phyloP scores from a whole-genome alignment of 2,329 filamentous ascomycete species.

The Leptographium lundbergii region DNA sequence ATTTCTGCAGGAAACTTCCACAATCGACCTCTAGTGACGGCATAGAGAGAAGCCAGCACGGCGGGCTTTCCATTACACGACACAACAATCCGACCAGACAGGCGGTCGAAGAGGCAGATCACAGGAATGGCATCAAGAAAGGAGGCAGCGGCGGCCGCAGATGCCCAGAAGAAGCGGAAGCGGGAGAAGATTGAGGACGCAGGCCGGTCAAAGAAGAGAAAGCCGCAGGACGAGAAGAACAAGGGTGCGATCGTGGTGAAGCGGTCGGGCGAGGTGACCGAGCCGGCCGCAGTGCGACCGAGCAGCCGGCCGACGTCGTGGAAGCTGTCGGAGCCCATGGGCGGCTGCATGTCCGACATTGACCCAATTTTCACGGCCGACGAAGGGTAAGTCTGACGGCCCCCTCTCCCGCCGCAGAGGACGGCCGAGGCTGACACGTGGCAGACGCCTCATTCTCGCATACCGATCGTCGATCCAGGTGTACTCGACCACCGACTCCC shows the following conservation, averaged over 20 bases:
- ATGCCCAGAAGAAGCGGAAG: constrained; percentile 19
- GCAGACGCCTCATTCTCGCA: constrained; percentile 56
- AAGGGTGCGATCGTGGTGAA: neutral
- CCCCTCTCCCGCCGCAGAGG: neutral
- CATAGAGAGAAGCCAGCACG: neutral
- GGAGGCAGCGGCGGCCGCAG: constrained; percentile 16
- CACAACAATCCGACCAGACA: neutral
- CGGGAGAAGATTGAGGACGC: constrained; percentile 18
- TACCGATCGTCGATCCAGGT: constrained; percentile 66
- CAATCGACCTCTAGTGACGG: neutral
- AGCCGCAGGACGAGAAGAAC: constrained; percentile 4
- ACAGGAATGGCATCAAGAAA: constrained; percentile 12
- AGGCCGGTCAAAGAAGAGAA: constrained; percentile 10
- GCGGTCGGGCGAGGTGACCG: neutral
- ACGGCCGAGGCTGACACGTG: neutral
- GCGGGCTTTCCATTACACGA: neutral
- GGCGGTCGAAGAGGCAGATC: neutral
- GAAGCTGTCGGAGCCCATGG: constrained; percentile 51
- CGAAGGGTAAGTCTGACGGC: constrained; percentile 37
- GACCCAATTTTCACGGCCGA: constrained; percentile 50
- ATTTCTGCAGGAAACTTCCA: neutral
- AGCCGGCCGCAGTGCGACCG: neutral
- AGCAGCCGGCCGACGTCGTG: constrained; percentile 24
- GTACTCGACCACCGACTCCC: constrained; percentile 69
- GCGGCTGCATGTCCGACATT: constrained; percentile 51